Percentiles rank a stretch among this genome's conserved stretches.
phyloP scores from a whole-genome alignment of 2,329 filamentous ascomycete genomes.

The Calonectria fujianensis region DNA sequence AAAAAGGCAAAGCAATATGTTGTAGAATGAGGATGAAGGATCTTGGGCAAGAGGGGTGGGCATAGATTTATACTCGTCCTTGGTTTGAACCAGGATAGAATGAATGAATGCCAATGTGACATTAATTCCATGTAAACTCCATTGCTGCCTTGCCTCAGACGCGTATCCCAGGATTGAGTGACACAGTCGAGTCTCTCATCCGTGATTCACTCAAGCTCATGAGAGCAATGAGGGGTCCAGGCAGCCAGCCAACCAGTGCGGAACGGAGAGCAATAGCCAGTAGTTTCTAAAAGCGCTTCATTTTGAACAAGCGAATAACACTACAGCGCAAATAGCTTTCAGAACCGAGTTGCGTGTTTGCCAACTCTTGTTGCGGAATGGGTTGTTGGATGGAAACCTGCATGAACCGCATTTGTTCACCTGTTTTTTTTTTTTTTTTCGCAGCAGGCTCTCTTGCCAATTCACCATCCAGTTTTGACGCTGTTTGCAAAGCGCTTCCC shows the following conservation, averaged over 20 bases:
- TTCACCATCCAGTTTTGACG: too few relatives aligned
- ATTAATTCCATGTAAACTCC: not conserved
- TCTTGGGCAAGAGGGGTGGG: not conserved
- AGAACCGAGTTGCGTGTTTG: not conserved
- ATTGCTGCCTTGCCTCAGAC: not conserved
- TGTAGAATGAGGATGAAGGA: not conserved
- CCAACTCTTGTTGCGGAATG: not conserved
- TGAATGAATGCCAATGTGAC: not conserved
- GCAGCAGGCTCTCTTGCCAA: not conserved
- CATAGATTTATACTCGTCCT: not conserved
- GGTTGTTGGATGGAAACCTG: not conserved
- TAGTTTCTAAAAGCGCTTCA: not conserved
- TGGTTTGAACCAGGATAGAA: not conserved
- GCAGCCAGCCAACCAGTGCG: not conserved
- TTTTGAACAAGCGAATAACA: too few relatives aligned
- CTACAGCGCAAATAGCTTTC: not conserved
- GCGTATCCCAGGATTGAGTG: not conserved
- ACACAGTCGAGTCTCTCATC: not conserved
- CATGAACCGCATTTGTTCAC: not conserved
- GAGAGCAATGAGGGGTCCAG: not conserved
- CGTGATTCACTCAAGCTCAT: slow-evolving; percentile 10
- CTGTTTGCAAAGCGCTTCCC: not conserved
- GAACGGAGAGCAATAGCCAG: not conserved
- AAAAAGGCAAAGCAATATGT: not conserved
- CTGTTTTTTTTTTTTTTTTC: not conserved